These are phyloP conservation scores for Pythium brachiatum DNA, from an alignment of 352 stramenopile genomes.

Conservation along the genomic window DNA sequence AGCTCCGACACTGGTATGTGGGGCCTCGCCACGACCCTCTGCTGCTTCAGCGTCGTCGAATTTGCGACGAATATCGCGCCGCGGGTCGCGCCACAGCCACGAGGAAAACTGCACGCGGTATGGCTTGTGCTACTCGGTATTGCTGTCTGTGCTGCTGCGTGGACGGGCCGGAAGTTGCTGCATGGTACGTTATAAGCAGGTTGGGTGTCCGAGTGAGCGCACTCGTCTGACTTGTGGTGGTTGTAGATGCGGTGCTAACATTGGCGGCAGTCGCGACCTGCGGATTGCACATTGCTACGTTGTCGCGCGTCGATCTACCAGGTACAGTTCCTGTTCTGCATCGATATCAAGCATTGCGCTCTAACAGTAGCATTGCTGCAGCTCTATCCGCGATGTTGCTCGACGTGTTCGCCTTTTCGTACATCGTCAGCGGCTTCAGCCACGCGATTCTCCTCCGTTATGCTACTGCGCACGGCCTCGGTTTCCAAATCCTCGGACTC, in stretches of 20 bases:
- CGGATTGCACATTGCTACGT: constrained; percentile 37
- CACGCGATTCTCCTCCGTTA: constrained; percentile 62
- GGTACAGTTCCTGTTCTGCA: too few species aligned
- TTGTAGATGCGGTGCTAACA: constrained; percentile 37
- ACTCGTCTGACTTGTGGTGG: background rate
- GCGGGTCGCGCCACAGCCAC: background rate
- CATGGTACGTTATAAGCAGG: constrained; percentile 26
- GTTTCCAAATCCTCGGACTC: constrained; percentile 61
- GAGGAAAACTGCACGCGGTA: constrained; percentile 10
- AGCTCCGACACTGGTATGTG: constrained; percentile 47
- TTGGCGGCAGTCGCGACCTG: constrained; percentile 31
- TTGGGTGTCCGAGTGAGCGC: too few species aligned
- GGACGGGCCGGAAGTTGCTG: constrained; percentile 7
- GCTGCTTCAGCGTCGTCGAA: constrained; percentile 53
- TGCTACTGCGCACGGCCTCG: constrained; percentile 46
- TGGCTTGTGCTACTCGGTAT: constrained; percentile 16
- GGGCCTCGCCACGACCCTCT: constrained; percentile 45
- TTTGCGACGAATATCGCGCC: constrained; percentile 44
- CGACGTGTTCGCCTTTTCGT: constrained; percentile 54
- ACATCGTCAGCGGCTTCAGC: constrained; percentile 59
- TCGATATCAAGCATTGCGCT: background rate
- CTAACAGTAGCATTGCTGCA: background rate
- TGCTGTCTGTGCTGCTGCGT: constrained; percentile 13
- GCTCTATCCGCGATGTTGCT: constrained; percentile 35
- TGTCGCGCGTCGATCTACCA: constrained; percentile 38